phyloP scores from a whole-genome alignment of 2,329 filamentous ascomycete genomes.

The Ramularia collo-cygni region DNA sequence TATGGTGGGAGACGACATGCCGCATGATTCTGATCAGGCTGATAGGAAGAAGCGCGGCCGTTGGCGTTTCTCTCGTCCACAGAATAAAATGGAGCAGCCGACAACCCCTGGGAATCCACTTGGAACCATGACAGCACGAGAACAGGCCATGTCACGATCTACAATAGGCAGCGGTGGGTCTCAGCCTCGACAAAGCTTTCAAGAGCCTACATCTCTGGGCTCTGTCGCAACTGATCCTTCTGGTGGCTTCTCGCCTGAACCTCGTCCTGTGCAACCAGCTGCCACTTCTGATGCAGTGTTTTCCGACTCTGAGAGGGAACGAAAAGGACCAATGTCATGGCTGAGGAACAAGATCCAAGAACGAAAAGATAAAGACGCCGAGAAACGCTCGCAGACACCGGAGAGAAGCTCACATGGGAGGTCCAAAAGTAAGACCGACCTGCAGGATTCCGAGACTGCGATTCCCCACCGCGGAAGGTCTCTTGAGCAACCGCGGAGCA shows the following conservation, averaged over 20 bases:
- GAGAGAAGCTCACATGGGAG: constrained; percentile 10
- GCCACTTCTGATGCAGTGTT: constrained; percentile 26
- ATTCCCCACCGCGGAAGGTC: constrained; percentile 18
- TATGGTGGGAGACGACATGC: constrained; percentile 55
- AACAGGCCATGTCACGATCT: constrained; percentile 27
- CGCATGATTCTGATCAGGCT: constrained; percentile 16
- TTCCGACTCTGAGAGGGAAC: constrained; percentile 40
- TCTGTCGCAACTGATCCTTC: constrained; percentile 16
- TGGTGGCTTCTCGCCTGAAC: constrained; percentile 9
- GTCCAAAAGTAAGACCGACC: constrained; percentile 22
- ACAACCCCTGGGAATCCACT: constrained; percentile 23
- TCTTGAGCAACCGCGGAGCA: constrained; percentile 12
- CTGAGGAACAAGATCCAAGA: constrained; percentile 59
- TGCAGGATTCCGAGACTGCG: constrained; percentile 13
- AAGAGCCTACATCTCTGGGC: constrained; percentile 18
- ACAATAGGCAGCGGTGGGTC: constrained; percentile 26
- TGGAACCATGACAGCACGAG: constrained; percentile 24
- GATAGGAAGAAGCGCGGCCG: constrained; percentile 64
- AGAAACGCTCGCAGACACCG: constrained; percentile 36
- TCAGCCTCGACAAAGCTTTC: constrained; percentile 24
- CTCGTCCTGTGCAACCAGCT: constrained; percentile 14
- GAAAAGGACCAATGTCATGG: constrained; percentile 57
- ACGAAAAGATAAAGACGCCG: constrained; percentile 47
- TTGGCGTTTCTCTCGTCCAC: constrained; percentile 58
- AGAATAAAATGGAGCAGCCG: constrained; percentile 25